phyloP scores from a whole-genome alignment of 441 rosid genomes.

The Populus trichocarpa region DNA sequence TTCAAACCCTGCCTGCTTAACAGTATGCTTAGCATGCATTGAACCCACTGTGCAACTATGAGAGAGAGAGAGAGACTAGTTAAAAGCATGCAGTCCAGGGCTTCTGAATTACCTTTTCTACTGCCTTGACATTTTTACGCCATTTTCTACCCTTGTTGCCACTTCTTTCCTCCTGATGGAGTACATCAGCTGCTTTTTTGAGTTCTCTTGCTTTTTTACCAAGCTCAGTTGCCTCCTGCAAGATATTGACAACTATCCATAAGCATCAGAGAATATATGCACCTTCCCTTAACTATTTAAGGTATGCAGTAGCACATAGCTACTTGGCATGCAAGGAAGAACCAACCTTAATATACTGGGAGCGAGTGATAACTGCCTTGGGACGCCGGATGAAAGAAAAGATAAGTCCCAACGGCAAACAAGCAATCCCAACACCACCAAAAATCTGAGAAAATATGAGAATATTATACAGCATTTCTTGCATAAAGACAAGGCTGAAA shows the following conservation, averaged over 20 bases:
- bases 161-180: slow-evolving; percentile 93
- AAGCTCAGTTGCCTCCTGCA: slow-evolving; percentile 96
- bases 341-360: slow-evolving; percentile 89
- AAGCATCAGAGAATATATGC: slow-evolving; percentile 8
- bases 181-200: slow-evolving; percentile 91
- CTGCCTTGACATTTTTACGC: slow-evolving; percentile 94
- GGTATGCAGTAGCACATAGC: background rate
- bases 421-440: slow-evolving; percentile 98
- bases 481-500: background rate
- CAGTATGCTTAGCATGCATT: background rate
- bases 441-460: slow-evolving; percentile 58
- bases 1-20: background rate
- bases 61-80: background rate
- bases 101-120: slow-evolving; percentile 68
- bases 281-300: background rate
- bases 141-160: slow-evolving; percentile 94
- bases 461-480: slow-evolving; percentile 1
- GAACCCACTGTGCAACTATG: background rate
- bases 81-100: background rate
- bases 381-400: slow-evolving; percentile 91
- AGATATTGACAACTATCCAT: slow-evolving; percentile 9
- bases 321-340: background rate
- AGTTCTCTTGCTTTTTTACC: slow-evolving; percentile 95
- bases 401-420: slow-evolving; percentile 90
- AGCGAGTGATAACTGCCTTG: slow-evolving; percentile 94